Evolutionary conservation across 2,329 filamentous ascomycete genomes (phyloP).

Genomic region (Alternaria gansuensis): DNA sequence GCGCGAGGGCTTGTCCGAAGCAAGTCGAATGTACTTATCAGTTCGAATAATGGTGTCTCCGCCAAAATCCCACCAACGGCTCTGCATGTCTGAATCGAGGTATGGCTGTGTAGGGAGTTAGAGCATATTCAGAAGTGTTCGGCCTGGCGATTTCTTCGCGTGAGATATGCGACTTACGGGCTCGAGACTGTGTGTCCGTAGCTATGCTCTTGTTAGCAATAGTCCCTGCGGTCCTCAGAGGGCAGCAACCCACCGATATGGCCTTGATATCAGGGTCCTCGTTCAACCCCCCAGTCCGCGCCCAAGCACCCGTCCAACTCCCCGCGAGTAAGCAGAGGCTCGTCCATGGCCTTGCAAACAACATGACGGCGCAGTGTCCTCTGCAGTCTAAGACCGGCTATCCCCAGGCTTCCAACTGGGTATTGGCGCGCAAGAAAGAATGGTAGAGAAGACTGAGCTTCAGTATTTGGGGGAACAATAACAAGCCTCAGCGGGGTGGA

Average conservation of each 20-base stretch:
- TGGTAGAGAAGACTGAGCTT: conserved; percentile 38
- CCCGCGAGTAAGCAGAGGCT: conserved; percentile 52
- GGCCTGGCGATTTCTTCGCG: neutral
- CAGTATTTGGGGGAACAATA: conserved; percentile 33
- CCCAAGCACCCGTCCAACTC: conserved; percentile 43
- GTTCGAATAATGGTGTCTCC: conserved; percentile 87
- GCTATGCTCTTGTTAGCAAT: conserved; percentile 59
- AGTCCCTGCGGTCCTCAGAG: conserved; percentile 9
- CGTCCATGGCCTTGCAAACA: conserved; percentile 48
- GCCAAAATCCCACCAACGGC: conserved; percentile 98
- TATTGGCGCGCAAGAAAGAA: conserved; percentile 36
- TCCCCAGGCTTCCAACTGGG: conserved; percentile 22
- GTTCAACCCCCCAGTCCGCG: conserved; percentile 40
- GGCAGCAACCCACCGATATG: conserved; percentile 65
- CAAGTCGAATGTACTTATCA: conserved; percentile 87
- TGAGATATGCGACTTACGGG: conserved; percentile 67
- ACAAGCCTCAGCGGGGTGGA: conserved; percentile 18
- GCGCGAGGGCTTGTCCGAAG: conserved; percentile 88
- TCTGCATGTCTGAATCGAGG: conserved; percentile 97
- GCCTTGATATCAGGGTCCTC: conserved; percentile 65
- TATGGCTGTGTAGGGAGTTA: conserved; percentile 72
- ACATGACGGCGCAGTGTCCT: conserved; percentile 40
- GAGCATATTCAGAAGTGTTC: conserved; percentile 6
- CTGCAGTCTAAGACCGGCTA: conserved; percentile 28
- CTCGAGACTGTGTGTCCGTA: conserved; percentile 85